These are phyloP conservation scores for Populus trichocarpa DNA, from an alignment of 441 rosid genomes.

Conservation along the genomic window DNA sequence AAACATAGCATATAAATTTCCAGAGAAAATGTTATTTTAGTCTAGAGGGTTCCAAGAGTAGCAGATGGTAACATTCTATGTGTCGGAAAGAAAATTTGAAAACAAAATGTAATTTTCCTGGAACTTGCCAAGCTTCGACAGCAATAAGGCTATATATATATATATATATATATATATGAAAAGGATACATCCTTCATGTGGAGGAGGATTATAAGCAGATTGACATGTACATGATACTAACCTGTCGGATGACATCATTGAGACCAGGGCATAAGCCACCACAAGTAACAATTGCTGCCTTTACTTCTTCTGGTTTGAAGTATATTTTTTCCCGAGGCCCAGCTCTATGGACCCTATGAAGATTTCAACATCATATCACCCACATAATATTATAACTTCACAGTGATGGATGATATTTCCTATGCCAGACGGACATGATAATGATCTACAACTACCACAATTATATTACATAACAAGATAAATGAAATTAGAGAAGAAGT, in stretches of 20 bases:
- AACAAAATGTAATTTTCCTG: not conserved
- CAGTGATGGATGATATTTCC: not conserved
- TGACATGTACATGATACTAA: conserved; percentile 28
- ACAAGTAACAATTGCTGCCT: conserved; percentile 94
- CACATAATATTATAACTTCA: conserved; percentile 6
- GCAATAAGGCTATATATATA: not conserved
- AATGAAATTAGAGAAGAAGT: conserved; percentile 4
- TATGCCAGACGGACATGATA: not conserved
- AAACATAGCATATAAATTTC: not conserved
- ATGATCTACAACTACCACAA: not conserved
- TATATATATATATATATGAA: not conserved
- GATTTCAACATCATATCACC: conserved; percentile 6
- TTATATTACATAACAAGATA: not conserved
- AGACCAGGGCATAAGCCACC: conserved; percentile 99
- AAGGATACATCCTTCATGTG: not conserved
- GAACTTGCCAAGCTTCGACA: not conserved
- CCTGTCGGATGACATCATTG: conserved; percentile 97
- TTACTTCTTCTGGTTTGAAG: conserved; percentile 87
- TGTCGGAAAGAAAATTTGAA: not conserved
- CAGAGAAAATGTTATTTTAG: not conserved
- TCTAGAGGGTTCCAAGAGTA: not conserved
- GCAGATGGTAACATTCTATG: not conserved
- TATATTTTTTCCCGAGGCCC: conserved; percentile 95
- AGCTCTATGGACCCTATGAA: conserved; percentile 89
- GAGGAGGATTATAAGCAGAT: conserved; percentile 5